These are phyloP conservation scores for Paracorniculantispora psalliotae DNA, from an alignment of 2,329 filamentous ascomycete genomes.

Conservation along the genomic window DNA sequence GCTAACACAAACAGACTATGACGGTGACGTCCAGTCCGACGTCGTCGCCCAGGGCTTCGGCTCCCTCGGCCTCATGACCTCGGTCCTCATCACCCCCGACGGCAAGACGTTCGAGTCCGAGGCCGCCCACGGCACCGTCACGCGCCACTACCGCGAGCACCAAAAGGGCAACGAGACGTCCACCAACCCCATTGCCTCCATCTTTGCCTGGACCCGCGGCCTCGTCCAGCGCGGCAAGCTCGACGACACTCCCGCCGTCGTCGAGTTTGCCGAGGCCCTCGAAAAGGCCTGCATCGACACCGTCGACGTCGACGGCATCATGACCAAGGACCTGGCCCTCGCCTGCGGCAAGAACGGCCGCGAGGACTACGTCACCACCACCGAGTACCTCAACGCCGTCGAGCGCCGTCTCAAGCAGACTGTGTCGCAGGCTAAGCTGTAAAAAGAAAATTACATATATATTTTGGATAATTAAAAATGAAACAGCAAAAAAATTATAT, in stretches of 20 bases:
- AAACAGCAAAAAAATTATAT: neutral
- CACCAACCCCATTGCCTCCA: conserved; percentile 97
- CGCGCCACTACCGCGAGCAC: conserved; percentile 96
- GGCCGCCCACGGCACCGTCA: conserved; percentile 96
- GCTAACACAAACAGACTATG: conserved; percentile 65
- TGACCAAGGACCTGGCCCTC: conserved; percentile 99
- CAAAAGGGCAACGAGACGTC: conserved; percentile 97
- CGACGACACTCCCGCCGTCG: conserved; percentile 85
- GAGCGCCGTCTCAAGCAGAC: conserved; percentile 81
- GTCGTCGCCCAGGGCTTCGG: conserved; percentile 98
- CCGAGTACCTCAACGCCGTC: conserved; percentile 86
- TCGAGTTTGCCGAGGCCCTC: conserved; percentile 84
- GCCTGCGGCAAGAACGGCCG: conserved; percentile 83
- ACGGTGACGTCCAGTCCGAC: conserved; percentile 97
- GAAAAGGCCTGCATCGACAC: conserved; percentile 93
- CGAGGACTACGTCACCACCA: conserved; percentile 84
- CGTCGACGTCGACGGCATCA: conserved; percentile 88
- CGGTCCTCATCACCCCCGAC: conserved; percentile 91
- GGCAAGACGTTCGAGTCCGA: conserved; percentile 97
- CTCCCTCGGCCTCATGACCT: conserved; percentile 97
- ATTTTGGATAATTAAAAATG: neutral
- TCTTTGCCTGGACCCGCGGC: conserved; percentile 98
- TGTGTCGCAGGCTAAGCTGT: conserved; percentile 69
- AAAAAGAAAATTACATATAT: conserved; percentile 21
- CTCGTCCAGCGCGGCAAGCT: conserved; percentile 89